phyloP scores from a whole-genome alignment of 2,329 filamentous ascomycete species.

The Penicillium sp. region DNA sequence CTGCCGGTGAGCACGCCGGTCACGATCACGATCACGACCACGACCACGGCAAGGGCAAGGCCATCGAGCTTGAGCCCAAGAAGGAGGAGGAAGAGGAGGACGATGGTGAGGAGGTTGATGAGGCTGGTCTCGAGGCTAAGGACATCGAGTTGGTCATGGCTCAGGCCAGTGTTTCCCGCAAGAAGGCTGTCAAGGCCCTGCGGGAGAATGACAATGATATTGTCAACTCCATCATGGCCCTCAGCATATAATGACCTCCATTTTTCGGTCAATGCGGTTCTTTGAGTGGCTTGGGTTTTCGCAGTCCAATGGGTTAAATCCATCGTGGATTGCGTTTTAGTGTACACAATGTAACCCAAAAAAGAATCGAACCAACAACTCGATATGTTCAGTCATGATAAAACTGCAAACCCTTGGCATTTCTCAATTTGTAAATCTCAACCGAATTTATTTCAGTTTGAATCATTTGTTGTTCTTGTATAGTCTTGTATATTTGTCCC shows the following conservation, averaged over 20 bases:
- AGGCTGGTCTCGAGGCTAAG: slow-evolving; percentile 94
- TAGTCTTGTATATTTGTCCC: background rate
- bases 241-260: slow-evolving; percentile 70
- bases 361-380: slow-evolving; percentile 40
- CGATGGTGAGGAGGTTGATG: slow-evolving; percentile 94
- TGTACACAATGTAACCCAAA: slow-evolving; percentile 46
- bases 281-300: slow-evolving; percentile 41
- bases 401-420: background rate
- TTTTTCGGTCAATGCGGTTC: slow-evolving; percentile 15
- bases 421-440: no score
- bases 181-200: slow-evolving; percentile 98
- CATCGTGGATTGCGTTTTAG: slow-evolving; percentile 34
- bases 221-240: slow-evolving; percentile 99
- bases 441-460: background rate
- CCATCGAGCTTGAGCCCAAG: slow-evolving; percentile 62
- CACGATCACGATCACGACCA: slow-evolving; percentile 57
- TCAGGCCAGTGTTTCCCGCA: slow-evolving; percentile 93
- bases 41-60: slow-evolving; percentile 69
- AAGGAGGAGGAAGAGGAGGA: slow-evolving; percentile 88
- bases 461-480: background rate
- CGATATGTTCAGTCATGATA: slow-evolving; percentile 20
- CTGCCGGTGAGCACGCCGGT: slow-evolving; percentile 64
- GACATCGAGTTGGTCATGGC: slow-evolving; percentile 99
- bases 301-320: slow-evolving; percentile 35
- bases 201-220: slow-evolving; percentile 99